Evolutionary conservation across 352 stramenopile genomes (phyloP), one percentile per base, ranked within the genome.

Genomic region (Phytophthora sp.): DNA sequence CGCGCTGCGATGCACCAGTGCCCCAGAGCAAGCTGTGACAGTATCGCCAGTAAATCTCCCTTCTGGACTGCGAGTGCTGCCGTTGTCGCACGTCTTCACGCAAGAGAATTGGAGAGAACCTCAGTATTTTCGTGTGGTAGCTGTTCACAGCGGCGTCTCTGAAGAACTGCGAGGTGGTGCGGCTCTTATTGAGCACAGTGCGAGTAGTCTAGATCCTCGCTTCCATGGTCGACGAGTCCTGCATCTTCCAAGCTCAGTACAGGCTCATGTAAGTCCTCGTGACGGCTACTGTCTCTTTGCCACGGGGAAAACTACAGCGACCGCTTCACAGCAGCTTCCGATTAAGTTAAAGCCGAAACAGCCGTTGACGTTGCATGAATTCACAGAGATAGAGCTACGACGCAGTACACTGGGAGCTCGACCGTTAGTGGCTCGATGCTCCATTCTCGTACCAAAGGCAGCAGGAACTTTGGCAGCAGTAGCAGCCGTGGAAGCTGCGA

Each of bases 51-150:
- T 71, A 2, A 86, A 82, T 63, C 24, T 86, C 5, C 74, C 82
- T 5, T 74, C 76, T n/a, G 72, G 77, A 4, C 60, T 90, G 13
- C 78, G 79, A 15, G 63, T 90, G 4, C 72, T 78, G 11, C 82
- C 82, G 9, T 69, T 78, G 33, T 58, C 82, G 1, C 66, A 85
- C 15, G 60, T 88, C 2, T 89, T 89, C 63, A 77, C 71, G 0
- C 45, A 12, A 24, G 73, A 80, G 1, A 86, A 85, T 30, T 90
- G 79, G 79, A 53, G 23, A 12, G 63, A 66, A 20, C 77, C 79
- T 16, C 79, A 87, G 36, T 77, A 65, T 33, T 89, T 89, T 33
- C 77, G 79, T 4, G 70, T 90, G 12, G 65, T 78, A 6, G 82
- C 73, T 7, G 59, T 80, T 2, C 69, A 59, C 29, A 59, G 59